These are phyloP conservation scores for Pythium biforme DNA, from an alignment of 352 stramenopile genomes.

Conservation along the genomic window DNA sequence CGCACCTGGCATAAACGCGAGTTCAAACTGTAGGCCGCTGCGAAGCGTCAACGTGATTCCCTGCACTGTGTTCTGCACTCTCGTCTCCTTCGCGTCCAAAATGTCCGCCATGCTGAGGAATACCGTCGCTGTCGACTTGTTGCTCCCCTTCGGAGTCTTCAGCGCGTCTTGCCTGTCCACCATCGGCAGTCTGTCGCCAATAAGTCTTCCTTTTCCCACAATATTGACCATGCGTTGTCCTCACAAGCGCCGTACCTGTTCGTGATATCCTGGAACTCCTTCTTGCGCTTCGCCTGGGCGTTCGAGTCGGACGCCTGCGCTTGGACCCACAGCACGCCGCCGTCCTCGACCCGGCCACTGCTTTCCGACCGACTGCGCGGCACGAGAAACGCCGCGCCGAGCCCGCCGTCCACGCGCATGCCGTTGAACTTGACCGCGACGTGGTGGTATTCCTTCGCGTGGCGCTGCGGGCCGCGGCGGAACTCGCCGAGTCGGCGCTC, in stretches of 20 bases:
- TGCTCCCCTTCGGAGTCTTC: constrained; percentile 23
- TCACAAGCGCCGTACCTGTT: constrained; percentile 25
- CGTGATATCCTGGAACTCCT: constrained; percentile 60
- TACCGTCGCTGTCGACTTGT: constrained; percentile 34
- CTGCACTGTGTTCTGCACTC: constrained; percentile 43
- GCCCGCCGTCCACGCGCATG: constrained; percentile 42
- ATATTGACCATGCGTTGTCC: background rate
- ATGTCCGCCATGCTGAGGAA: constrained; percentile 38
- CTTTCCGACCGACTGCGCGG: constrained; percentile 3
- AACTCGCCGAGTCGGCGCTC: constrained; percentile 42
- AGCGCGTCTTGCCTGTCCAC: constrained; percentile 24
- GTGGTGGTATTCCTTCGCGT: constrained; percentile 44
- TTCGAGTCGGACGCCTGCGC: constrained; percentile 48
- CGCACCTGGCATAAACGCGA: constrained; percentile 63
- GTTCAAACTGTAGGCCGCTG: constrained; percentile 39
- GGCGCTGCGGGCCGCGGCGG: constrained; percentile 28
- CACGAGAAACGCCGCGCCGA: constrained; percentile 37
- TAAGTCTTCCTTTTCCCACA: constrained; percentile 4
- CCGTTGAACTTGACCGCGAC: constrained; percentile 54
- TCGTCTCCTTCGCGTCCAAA: constrained; percentile 25
- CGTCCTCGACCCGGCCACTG: constrained; percentile 9
- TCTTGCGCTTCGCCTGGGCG: constrained; percentile 44
- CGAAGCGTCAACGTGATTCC: constrained; percentile 41
- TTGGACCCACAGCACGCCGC: constrained; percentile 61
- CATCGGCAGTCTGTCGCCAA: constrained; percentile 11